Evolutionary conservation across 768 basidiomycete genomes (phyloP).

Genomic region (Tricholoma flavovirens): DNA sequence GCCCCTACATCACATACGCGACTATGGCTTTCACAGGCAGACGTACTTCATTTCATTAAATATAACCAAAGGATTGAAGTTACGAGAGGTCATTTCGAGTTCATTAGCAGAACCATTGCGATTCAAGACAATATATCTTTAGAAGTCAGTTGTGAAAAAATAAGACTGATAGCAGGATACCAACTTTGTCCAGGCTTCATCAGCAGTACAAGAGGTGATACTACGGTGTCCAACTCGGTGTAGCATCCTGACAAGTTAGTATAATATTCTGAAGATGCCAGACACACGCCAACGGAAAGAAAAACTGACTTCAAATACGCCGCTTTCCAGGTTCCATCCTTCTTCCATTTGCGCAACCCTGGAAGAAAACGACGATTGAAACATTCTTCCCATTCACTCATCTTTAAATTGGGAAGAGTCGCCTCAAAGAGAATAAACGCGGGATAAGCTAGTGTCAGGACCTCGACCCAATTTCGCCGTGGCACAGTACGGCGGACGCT

Average conservation of each 20-base stretch:
- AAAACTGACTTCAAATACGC: slow-evolving; percentile 56
- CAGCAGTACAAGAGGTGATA: slow-evolving; percentile 62
- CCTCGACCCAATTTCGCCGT: slow-evolving; percentile 75
- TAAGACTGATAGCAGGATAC: slow-evolving; percentile 14
- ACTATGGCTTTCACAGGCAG: background rate
- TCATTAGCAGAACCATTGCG: slow-evolving; percentile 73
- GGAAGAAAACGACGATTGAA: slow-evolving; percentile 70
- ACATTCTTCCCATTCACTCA: slow-evolving; percentile 69
- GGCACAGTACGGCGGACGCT: slow-evolving; percentile 62
- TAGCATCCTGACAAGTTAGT: slow-evolving; percentile 39
- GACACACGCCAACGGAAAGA: slow-evolving; percentile 5
- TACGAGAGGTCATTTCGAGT: slow-evolving; percentile 60
- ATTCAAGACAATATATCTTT: slow-evolving; percentile 69
- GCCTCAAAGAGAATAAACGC: slow-evolving; percentile 61
- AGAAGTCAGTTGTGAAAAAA: slow-evolving; percentile 5
- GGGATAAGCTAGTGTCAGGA: slow-evolving; percentile 57
- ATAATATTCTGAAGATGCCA: slow-evolving; percentile 7
- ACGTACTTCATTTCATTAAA: slow-evolving; percentile 75
- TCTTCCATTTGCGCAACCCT: slow-evolving; percentile 69
- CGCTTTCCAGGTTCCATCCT: slow-evolving; percentile 57
- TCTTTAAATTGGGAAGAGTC: slow-evolving; percentile 61
- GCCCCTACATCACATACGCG: background rate
- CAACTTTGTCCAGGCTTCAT: slow-evolving; percentile 83
- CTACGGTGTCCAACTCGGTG: slow-evolving; percentile 66
- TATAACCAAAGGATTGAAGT: slow-evolving; percentile 58